Conservation (phyloP, 805 yeast genomes). For the Kuraishia floccosa region DNA sequence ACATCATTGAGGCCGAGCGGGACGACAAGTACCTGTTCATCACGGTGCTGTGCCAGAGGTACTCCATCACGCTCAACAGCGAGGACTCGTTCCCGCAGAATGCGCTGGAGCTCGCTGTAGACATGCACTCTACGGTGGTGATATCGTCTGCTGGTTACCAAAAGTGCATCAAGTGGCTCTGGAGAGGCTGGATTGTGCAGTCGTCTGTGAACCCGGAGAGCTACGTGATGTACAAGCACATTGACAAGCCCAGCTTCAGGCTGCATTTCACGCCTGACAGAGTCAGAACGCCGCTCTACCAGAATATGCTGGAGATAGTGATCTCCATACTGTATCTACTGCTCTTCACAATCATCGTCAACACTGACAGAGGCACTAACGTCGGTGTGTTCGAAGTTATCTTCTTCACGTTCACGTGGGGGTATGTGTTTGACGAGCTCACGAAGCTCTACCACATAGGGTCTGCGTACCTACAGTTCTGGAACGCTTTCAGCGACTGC, state of each 20-base stretch:
- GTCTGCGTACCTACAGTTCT: slow-evolving; percentile 54
- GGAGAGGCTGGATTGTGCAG: slow-evolving; percentile 92
- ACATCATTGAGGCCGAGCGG: slow-evolving; percentile 50
- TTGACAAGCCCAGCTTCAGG: slow-evolving; percentile 38
- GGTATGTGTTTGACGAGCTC: slow-evolving; percentile 57
- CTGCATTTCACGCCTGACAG: slow-evolving; percentile 75
- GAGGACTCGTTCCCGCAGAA: slow-evolving; percentile 53
- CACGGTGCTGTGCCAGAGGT: slow-evolving; percentile 69
- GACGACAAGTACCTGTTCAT: slow-evolving; percentile 57
- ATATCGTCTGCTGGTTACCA: slow-evolving; percentile 79
- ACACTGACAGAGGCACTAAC: slow-evolving; percentile 32
- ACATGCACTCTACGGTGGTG: slow-evolving; percentile 66
- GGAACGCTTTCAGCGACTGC: slow-evolving; percentile 67
- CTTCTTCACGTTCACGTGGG: slow-evolving; percentile 57
- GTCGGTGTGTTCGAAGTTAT: slow-evolving; percentile 38
- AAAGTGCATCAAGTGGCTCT: slow-evolving; percentile 77
- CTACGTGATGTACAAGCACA: slow-evolving; percentile 53
- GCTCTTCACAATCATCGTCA: slow-evolving; percentile 53
- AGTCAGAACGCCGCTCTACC: slow-evolving; percentile 77
- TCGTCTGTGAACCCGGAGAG: slow-evolving; percentile 56
- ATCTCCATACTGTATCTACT: slow-evolving; percentile 54
- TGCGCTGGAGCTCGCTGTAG: slow-evolving; percentile 80
- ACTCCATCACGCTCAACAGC: slow-evolving; percentile 51
- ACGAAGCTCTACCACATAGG: slow-evolving; percentile 73
- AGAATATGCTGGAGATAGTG: slow-evolving; percentile 58